These are phyloP conservation scores for Nothopassalora personata DNA, from an alignment of 2,329 filamentous ascomycete species.

Conservation along the genomic window DNA sequence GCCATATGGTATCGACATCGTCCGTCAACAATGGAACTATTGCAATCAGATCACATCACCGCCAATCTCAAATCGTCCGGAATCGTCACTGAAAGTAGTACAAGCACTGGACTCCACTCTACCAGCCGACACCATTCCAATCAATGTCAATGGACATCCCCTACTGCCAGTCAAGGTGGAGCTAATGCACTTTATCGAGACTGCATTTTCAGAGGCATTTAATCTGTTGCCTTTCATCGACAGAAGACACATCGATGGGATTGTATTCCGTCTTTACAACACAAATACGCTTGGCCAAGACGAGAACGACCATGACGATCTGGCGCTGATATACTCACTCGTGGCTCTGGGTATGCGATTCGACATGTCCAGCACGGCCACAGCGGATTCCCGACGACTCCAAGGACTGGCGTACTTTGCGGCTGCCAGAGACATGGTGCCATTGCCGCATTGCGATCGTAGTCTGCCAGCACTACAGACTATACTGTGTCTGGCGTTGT, in stretches of 20 bases:
- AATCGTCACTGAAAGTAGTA: constrained; percentile 13
- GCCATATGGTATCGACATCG: constrained; percentile 14
- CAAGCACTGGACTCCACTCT: constrained; percentile 15
- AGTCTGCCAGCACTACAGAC: constrained; percentile 17
- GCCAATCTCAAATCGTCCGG: not conserved
- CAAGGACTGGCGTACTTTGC: constrained; percentile 14
- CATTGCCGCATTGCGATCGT: constrained; percentile 13
- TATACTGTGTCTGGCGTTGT: constrained; percentile 17
- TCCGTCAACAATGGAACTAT: constrained; percentile 17
- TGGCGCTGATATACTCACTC: constrained; percentile 14
- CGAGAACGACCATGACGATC: constrained; percentile 16
- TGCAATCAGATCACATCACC: constrained; percentile 7
- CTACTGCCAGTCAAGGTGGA: constrained; percentile 8
- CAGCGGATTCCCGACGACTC: not conserved
- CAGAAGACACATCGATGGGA: constrained; percentile 8
- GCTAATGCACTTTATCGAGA: constrained; percentile 7
- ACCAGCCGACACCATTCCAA: constrained; percentile 1
- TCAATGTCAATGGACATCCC: constrained; percentile 3
- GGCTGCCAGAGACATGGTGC: constrained; percentile 14
- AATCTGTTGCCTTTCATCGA: constrained; percentile 18
- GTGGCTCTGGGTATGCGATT: constrained; percentile 18
- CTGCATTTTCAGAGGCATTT: constrained; percentile 16
- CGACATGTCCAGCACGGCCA: constrained; percentile 4
- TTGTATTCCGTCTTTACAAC: constrained; percentile 15
- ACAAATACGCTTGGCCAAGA: constrained; percentile 14